phyloP scores from a whole-genome alignment of 176 grass and related monocot species.

The Ensete glaucum region DNA sequence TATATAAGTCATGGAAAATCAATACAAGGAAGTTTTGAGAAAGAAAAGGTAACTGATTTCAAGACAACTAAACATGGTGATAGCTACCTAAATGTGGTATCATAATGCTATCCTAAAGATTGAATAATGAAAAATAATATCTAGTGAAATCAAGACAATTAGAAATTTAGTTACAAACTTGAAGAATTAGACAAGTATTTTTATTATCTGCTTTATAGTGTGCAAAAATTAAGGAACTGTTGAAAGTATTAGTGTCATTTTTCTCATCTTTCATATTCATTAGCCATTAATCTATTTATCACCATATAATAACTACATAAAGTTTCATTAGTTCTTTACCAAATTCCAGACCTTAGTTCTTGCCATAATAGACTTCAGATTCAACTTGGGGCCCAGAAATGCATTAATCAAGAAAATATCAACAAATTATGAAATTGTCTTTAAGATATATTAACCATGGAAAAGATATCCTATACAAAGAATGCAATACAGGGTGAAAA shows the following conservation, averaged over 20 bases:
- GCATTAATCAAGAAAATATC: neutral
- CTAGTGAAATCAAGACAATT: neutral
- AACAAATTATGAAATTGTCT: neutral
- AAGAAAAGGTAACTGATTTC: neutral
- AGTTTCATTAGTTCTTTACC: too few relatives aligned
- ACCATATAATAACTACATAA: too few relatives aligned
- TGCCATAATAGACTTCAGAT: neutral
- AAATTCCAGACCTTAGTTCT: neutral
- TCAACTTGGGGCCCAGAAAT: too few relatives aligned
- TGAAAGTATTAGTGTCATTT: too few relatives aligned
- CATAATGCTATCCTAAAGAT: neutral
- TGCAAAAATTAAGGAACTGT: too few relatives aligned
- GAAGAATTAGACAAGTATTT: neutral
- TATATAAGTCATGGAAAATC: neutral
- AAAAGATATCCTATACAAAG: too few relatives aligned
- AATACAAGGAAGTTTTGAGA: neutral
- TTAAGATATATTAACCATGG: neutral
- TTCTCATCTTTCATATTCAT: too few relatives aligned
- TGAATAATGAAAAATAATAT: neutral
- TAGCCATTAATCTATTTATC: too few relatives aligned
- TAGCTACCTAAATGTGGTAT: neutral
- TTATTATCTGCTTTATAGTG: neutral
- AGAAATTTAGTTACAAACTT: neutral
- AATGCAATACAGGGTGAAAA: too few relatives aligned
- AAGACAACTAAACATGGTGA: neutral